Evolutionary conservation across 768 basidiomycete genomes (phyloP).

Genomic region (Hebeloma cylindrosporum): DNA sequence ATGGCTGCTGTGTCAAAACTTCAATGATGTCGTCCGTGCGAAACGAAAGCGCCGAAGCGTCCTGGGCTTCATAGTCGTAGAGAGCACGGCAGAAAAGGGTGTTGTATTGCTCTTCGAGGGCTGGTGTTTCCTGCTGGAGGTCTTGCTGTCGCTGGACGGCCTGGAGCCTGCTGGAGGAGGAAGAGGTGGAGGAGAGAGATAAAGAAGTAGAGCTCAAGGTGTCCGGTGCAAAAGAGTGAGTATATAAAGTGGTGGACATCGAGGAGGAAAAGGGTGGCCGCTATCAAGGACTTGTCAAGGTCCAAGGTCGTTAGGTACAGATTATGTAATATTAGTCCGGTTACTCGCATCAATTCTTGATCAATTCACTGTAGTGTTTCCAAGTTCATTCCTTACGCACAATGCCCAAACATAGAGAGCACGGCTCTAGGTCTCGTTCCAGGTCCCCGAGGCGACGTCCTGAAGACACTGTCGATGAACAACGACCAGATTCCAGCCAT

Average conservation of each 20-base stretch:
- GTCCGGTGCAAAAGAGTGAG: conserved; percentile 28
- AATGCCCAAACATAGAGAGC: conserved; percentile 23
- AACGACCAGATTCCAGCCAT: conserved; percentile 3
- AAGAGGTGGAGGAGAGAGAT: conserved; percentile 17
- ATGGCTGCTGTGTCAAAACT: conserved; percentile 85
- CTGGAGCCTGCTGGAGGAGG: conserved; percentile 13
- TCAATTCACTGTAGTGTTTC: background rate
- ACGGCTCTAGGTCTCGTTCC: conserved; percentile 21
- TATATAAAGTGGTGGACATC: conserved; percentile 32
- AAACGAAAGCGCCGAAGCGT: conserved; percentile 88
- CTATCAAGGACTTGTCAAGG: conserved; percentile 13
- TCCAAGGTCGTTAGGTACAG: conserved; percentile 14
- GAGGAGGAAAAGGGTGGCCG: conserved; percentile 17
- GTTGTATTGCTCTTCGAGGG: conserved; percentile 58
- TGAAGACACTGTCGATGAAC: conserved; percentile 9
- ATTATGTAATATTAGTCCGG: conserved; percentile 17
- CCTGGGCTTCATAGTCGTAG: conserved; percentile 89
- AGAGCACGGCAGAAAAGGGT: conserved; percentile 89
- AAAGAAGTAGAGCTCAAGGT: conserved; percentile 13
- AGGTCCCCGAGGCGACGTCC: conserved; percentile 21
- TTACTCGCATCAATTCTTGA: background rate
- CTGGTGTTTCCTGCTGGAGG: conserved; percentile 33
- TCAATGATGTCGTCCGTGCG: conserved; percentile 87
- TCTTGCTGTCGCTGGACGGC: conserved; percentile 19
- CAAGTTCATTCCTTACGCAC: background rate